Conservation (phyloP, 73 alveolate species). For the Paramecium tetraurelia region DNA sequence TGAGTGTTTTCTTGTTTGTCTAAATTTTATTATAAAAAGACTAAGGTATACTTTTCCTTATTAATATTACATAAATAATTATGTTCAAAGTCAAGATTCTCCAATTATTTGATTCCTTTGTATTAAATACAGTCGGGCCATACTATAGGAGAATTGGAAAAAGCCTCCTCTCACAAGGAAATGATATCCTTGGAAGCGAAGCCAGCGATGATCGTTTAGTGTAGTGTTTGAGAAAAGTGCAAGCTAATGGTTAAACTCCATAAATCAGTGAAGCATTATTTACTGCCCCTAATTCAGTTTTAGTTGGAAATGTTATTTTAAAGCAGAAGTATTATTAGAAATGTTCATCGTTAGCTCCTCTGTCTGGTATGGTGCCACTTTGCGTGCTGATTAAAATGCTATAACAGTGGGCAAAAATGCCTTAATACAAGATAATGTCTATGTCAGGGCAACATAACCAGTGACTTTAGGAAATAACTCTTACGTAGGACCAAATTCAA, state of each 20-base stretch:
- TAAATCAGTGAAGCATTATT: constrained; percentile 54
- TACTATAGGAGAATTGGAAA: constrained; percentile 57
- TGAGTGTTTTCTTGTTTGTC: background rate
- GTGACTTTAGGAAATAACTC: constrained; percentile 68
- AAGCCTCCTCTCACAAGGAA: constrained; percentile 7
- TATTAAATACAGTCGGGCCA: constrained; percentile 28
- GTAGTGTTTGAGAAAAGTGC: constrained; percentile 46
- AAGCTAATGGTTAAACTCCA: constrained; percentile 37
- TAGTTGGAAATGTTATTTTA: constrained; percentile 73
- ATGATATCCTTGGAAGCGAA: constrained; percentile 16
- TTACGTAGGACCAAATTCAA: constrained; percentile 75
- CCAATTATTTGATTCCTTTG: constrained; percentile 20
- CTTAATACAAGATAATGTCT: constrained; percentile 66
- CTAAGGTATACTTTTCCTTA: background rate
- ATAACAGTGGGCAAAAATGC: constrained; percentile 74
- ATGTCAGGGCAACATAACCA: constrained; percentile 7
- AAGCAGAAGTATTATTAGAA: constrained; percentile 12
- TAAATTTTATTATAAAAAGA: background rate
- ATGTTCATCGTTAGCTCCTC: constrained; percentile 59
- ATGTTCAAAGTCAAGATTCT: constrained; percentile 30
- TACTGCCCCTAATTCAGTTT: constrained; percentile 78
- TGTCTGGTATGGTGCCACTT: constrained; percentile 78
- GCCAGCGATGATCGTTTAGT: constrained; percentile 65
- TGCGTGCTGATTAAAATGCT: constrained; percentile 70
- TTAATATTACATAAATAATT: background rate